Evolutionary conservation across 305 asterid species (phyloP), one percentile per base, ranked within the genome.

Genomic region (Ajuga reptans): DNA sequence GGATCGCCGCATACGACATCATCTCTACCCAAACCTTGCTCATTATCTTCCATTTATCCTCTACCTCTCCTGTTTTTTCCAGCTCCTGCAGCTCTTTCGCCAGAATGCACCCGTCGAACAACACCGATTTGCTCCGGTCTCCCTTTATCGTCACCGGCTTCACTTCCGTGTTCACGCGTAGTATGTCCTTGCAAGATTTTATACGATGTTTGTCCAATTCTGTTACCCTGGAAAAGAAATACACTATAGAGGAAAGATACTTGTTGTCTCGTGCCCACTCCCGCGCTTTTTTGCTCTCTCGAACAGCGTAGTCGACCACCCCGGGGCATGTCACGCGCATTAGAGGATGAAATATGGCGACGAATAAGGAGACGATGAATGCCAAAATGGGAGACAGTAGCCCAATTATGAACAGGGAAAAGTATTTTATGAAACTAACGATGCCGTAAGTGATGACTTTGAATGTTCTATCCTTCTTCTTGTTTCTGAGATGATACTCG

Each of bases 11-110:
- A 58, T 84, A 83, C 4, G 80, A 77, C 33, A 86, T 71, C 73
- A 86, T 47, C 76, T 84, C 92, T 6, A 84, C 84, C 92, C 92
- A 86, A 5, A 86, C 85, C 57, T 53, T 77, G 75, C 87, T 82
- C 76, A 82, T 51, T 8, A 82, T 37, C 10, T 34, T n/a, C 89
- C 92, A 86, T 31, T 73, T 84, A 10, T 72, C n/a, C 12, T 34
- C 21, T 2, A 0, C n/a, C 4, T 9, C 52, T 2, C 1, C 34
- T 0, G 42, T 5, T 1, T 6, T 9, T n/a, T 31, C 55, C 17
- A 24, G 62, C 14, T 60, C 11, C 34, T 62, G 62, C 21, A 72
- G 77, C 62, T 79, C 21, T 37, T 76, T 73, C 0, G 87, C 92
- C 39, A 86, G 74, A 1, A 64, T 69, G 71, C 84, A 71, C 14